phyloP scores from a whole-genome alignment of 2,329 filamentous ascomycete genomes.

The Chaetomium strumarium region DNA sequence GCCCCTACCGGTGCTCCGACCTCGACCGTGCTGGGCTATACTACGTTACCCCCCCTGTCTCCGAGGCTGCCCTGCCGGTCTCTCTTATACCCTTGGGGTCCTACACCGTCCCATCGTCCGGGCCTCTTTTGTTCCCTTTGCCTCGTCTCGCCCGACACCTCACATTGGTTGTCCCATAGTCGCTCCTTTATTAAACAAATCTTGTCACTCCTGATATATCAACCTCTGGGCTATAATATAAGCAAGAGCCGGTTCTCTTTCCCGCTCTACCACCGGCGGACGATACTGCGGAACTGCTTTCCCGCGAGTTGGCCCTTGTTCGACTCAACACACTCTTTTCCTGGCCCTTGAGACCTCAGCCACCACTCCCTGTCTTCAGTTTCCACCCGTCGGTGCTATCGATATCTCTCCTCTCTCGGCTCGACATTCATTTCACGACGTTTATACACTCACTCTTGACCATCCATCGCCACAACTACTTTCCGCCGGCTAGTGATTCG shows the following conservation, averaged over 20 bases:
- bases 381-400: constrained; percentile 20
- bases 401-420: constrained; percentile 31
- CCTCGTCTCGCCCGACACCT: constrained; percentile 39
- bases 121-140: constrained; percentile 37
- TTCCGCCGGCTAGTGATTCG: constrained; percentile 16
- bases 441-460: constrained; percentile 26
- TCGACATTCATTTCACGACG: constrained; percentile 21
- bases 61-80: constrained; percentile 37
- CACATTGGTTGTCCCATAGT: constrained; percentile 39
- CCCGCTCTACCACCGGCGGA: constrained; percentile 38
- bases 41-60: constrained; percentile 23
- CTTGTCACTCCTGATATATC: constrained; percentile 38
- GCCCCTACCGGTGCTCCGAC: constrained; percentile 47
- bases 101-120: constrained; percentile 45
- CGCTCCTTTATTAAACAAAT: constrained; percentile 46
- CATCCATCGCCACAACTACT: background rate
- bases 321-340: constrained; percentile 32
- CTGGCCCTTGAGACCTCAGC: constrained; percentile 16
- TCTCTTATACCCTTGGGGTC: constrained; percentile 49
- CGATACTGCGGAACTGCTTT: constrained; percentile 32
- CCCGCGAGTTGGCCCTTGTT: constrained; percentile 40
- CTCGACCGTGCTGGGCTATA: constrained; percentile 37
- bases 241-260: constrained; percentile 53
- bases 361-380: constrained; percentile 21
- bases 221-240: constrained; percentile 39